Percentiles rank a stretch among this genome's conserved stretches.
Evolutionary conservation across 2,329 filamentous ascomycete genomes (phyloP).

Genomic region (Ambrosiella xylebori): DNA sequence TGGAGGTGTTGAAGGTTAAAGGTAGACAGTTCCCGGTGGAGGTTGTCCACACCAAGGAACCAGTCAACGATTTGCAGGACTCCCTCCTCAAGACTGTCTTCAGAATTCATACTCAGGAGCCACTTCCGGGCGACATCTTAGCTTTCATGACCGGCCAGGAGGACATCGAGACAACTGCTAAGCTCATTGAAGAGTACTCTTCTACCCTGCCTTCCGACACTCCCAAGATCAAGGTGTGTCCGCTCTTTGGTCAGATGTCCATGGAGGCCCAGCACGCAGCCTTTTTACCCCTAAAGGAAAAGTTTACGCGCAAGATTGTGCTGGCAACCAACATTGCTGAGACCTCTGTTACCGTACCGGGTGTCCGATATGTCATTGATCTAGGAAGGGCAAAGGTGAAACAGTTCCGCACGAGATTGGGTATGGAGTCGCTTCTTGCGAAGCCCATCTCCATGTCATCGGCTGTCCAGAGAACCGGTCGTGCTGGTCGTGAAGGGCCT

Average conservation of each 20-base stretch:
- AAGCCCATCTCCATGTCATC: constrained; percentile 89
- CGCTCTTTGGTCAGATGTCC: constrained; percentile 78
- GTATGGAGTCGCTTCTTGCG: constrained; percentile 76
- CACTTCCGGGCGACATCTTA: constrained; percentile 82
- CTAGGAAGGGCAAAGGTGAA: constrained; percentile 90
- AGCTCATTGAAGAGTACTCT: constrained; percentile 65
- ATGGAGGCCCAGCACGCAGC: constrained; percentile 74
- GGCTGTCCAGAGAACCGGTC: constrained; percentile 76
- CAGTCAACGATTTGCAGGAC: constrained; percentile 68
- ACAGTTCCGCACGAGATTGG: constrained; percentile 67
- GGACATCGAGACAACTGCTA: constrained; percentile 69
- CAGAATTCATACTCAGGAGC: constrained; percentile 71
- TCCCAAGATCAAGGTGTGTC: constrained; percentile 55
- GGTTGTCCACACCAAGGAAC: constrained; percentile 53
- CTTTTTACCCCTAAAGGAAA: constrained; percentile 55
- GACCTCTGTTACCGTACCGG: constrained; percentile 88
- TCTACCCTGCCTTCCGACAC: constrained; percentile 54
- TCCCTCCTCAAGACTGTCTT: constrained; percentile 67
- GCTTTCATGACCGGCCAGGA: constrained; percentile 89
- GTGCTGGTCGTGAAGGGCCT: constrained; percentile 79
- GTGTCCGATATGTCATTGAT: constrained; percentile 81
- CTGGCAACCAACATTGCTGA: constrained; percentile 97
- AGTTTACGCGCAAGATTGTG: constrained; percentile 72
- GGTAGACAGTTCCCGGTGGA: constrained; percentile 79
- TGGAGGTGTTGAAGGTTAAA: constrained; percentile 41